Percentiles rank a stretch among this genome's conserved stretches.
These are phyloP conservation scores for Fusarium buharicum DNA, from an alignment of 2,329 filamentous ascomycete species.

Conservation along the genomic window DNA sequence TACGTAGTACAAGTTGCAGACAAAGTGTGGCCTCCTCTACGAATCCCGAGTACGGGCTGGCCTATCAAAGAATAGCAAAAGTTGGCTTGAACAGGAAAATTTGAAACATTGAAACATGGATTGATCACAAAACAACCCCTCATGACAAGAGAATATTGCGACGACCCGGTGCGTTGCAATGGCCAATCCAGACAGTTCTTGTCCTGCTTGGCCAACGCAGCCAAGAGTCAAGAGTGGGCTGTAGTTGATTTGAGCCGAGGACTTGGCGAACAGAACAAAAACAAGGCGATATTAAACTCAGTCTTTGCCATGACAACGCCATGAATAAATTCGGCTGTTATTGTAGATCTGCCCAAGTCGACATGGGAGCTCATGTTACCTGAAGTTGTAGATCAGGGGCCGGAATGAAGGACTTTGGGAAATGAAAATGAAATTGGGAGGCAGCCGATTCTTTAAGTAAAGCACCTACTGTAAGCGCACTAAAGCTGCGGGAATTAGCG, in stretches of 20 bases:
- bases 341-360: constrained; percentile 26
- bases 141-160: neutral
- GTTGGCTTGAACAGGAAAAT: neutral
- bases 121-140: neutral
- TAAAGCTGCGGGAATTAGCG: constrained; percentile 17
- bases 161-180: neutral
- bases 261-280: neutral
- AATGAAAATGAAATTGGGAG: constrained; percentile 36
- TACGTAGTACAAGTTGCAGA: neutral
- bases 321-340: neutral
- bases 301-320: constrained; percentile 10
- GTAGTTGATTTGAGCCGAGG: constrained; percentile 21
- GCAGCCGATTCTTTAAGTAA: constrained; percentile 26
- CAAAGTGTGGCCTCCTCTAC: constrained; percentile 1
- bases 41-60: constrained; percentile 13
- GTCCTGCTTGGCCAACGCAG: constrained; percentile 27
- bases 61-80: constrained; percentile 17
- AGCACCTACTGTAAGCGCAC: constrained; percentile 8
- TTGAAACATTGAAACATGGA: constrained; percentile 7
- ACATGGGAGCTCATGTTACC: neutral
- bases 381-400: constrained; percentile 9
- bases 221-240: constrained; percentile 22
- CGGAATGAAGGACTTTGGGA: constrained; percentile 15
- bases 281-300: neutral
- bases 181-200: constrained; percentile 1